Evolutionary conservation across 306 rosid species (phyloP).

Genomic region (Trifolium dubium): DNA sequence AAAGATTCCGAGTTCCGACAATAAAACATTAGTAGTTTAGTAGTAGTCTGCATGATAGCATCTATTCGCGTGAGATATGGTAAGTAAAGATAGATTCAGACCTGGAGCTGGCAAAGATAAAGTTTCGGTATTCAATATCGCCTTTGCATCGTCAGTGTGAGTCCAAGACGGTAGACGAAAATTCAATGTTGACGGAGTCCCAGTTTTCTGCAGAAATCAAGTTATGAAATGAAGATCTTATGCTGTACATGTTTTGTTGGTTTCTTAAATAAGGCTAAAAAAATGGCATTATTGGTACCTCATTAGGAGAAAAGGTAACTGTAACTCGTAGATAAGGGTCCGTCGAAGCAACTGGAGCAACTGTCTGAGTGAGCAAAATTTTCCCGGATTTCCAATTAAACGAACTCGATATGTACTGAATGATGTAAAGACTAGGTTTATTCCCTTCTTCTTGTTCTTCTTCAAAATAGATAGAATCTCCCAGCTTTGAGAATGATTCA

Average conservation of each 20-base stretch:
- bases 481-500: slow-evolving; percentile 90
- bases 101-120: slow-evolving; percentile 64
- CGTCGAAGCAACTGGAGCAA: slow-evolving; percentile 58
- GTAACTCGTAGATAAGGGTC: slow-evolving; percentile 69
- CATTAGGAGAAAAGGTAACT: slow-evolving; percentile 51
- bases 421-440: slow-evolving; percentile 65
- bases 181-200: slow-evolving; percentile 57
- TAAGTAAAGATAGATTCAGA: slow-evolving; percentile 37
- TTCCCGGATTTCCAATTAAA: slow-evolving; percentile 78
- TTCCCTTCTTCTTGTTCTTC: slow-evolving; percentile 67
- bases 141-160: slow-evolving; percentile 49
- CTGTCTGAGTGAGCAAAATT: slow-evolving; percentile 56
- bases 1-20: slow-evolving; percentile 26
- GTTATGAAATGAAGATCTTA: slow-evolving; percentile 5
- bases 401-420: slow-evolving; percentile 81
- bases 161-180: slow-evolving; percentile 87
- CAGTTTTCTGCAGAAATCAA: slow-evolving; percentile 49
- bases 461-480: slow-evolving; percentile 93
- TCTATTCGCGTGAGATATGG: not conserved
- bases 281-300: slow-evolving; percentile 42
- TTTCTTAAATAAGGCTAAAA: slow-evolving; percentile 9
- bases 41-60: not conserved
- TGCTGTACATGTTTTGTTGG: not conserved
- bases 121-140: slow-evolving; percentile 50
- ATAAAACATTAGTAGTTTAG: slow-evolving; percentile 12